Conservation (phyloP, 1,284 basidiomycete genomes). For the Leccinum solheimii region DNA sequence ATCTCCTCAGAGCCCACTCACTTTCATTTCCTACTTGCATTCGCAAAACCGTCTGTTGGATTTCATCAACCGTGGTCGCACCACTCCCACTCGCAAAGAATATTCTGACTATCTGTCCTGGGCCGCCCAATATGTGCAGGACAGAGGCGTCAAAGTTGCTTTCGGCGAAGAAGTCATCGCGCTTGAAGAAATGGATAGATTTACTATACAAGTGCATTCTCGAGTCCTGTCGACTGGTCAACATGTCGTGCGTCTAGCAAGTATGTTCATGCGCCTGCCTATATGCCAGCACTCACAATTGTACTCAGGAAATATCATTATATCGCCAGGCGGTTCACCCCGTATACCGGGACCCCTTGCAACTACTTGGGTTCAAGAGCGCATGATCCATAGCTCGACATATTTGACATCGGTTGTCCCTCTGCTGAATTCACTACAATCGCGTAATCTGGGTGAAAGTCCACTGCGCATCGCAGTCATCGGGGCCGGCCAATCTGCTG, state of each 20-base stretch:
- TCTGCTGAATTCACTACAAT: conserved; percentile 36
- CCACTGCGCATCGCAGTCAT: conserved; percentile 52
- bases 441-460: conserved; percentile 14
- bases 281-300: conserved; percentile 14
- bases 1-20: conserved; percentile 55
- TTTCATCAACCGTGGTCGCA: conserved; percentile 85
- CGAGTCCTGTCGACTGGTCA: conserved; percentile 39
- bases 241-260: conserved; percentile 37
- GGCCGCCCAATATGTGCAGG: conserved; percentile 49
- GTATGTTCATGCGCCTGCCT: conserved; percentile 33
- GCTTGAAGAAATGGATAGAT: conserved; percentile 37
- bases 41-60: conserved; percentile 49
- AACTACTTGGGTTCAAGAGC: conserved; percentile 35
- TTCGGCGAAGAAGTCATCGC: conserved; percentile 52
- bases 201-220: conserved; percentile 42
- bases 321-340: conserved; percentile 54
- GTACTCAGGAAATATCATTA: conserved; percentile 45
- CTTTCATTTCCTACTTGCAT: conserved; percentile 59
- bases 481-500: conserved; percentile 56
- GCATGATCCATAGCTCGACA: conserved; percentile 46
- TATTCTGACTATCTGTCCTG: conserved; percentile 60
- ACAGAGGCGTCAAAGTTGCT: conserved; percentile 44
- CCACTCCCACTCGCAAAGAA: conserved; percentile 89
- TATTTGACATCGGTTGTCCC: conserved; percentile 44
- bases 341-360: conserved; percentile 43